Percentiles rank a stretch among this genome's conserved stretches.
Conservation (phyloP, 176 grass and related monocot species). For the Chloris gayana region DNA sequence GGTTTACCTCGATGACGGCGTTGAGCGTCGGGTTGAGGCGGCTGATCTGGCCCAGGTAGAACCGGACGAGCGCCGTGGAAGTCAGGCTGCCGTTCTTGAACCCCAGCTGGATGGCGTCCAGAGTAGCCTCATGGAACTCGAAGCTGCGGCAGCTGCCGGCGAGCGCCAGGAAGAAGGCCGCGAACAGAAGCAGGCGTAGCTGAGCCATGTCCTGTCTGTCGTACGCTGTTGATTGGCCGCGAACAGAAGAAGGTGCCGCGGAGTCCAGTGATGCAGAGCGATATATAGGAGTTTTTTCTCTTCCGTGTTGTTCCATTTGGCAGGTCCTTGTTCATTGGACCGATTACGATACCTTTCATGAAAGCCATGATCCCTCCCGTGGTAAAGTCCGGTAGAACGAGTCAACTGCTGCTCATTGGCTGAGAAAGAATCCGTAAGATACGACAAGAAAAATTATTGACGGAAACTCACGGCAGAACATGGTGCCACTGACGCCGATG, state of each 20-base stretch:
- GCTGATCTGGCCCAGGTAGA: conserved; percentile 54
- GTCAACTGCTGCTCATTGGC: no score
- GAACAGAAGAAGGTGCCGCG: no score
- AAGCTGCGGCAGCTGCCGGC: conserved; percentile 12
- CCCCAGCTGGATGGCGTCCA: conserved; percentile 56
- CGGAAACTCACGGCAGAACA: no score
- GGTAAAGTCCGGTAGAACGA: no score
- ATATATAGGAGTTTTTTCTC: no score
- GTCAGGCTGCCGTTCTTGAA: conserved; percentile 56
- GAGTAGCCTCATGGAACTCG: conserved; percentile 58
- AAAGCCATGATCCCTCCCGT: background rate
- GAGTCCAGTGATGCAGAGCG: background rate
- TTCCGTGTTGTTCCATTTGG: conserved; percentile 15
- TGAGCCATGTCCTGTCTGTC: conserved; percentile 3
- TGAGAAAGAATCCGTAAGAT: no score
- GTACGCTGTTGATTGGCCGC: no score
- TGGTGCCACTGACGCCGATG: no score
- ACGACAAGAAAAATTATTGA: no score
- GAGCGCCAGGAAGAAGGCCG: background rate
- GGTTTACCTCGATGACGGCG: conserved; percentile 79
- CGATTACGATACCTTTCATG: background rate
- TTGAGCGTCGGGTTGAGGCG: conserved; percentile 50
- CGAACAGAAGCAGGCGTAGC: background rate
- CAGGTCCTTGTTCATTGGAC: background rate
- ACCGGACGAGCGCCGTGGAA: conserved; percentile 46